phyloP scores from a whole-genome alignment of 768 basidiomycete genomes.

The Amanita pallidorosea region DNA sequence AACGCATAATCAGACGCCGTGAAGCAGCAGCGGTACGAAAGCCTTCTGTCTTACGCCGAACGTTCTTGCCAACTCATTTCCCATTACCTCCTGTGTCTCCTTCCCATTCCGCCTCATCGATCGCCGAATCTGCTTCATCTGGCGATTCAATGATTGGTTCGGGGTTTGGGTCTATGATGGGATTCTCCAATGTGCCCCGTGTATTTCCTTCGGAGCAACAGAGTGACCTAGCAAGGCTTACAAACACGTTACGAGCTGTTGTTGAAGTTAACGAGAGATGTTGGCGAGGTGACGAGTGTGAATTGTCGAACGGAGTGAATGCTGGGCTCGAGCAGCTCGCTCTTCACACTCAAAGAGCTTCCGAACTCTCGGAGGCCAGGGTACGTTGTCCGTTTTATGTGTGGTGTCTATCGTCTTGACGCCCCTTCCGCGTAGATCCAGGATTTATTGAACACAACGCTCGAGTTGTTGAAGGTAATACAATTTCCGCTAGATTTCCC shows the following conservation, averaged over 20 bases:
- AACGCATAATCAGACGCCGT: constrained; percentile 82
- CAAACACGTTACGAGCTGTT: constrained; percentile 71
- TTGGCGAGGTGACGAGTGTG: constrained; percentile 79
- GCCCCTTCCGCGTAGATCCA: constrained; percentile 37
- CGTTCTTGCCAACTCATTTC: constrained; percentile 63
- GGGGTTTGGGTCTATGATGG: constrained; percentile 8
- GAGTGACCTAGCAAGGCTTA: constrained; percentile 77
- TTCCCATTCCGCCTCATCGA: constrained; percentile 20
- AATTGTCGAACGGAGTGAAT: constrained; percentile 68
- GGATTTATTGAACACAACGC: constrained; percentile 49
- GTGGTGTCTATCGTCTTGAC: constrained; percentile 1
- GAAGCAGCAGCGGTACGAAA: constrained; percentile 86
- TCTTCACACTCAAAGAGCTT: constrained; percentile 55
- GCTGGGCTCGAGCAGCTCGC: constrained; percentile 61
- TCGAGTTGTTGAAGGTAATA: constrained; percentile 68
- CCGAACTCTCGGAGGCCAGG: constrained; percentile 64
- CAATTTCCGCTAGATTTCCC: neutral
- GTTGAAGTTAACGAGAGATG: constrained; percentile 72
- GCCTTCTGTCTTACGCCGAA: constrained; percentile 50
- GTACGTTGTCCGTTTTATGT: constrained; percentile 28
- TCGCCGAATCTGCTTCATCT: constrained; percentile 13
- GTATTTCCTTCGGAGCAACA: constrained; percentile 26
- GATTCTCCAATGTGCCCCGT: constrained; percentile 10
- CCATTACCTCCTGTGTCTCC: constrained; percentile 35
- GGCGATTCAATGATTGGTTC: constrained; percentile 17